Base-by-base conservation (phyloP, 1,139 yeast genomes). In the Pichia sp. region DNA sequence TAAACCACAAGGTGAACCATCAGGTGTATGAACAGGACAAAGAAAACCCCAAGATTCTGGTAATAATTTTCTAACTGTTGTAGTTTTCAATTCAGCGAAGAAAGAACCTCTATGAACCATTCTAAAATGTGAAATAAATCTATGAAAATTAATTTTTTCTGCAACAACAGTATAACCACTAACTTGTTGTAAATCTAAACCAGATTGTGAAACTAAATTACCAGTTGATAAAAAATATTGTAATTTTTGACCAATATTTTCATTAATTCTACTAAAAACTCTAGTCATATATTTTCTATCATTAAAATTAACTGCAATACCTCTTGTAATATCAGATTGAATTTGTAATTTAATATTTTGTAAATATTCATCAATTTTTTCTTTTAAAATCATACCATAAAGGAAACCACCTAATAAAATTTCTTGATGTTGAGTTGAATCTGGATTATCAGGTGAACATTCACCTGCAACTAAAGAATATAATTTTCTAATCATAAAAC, bases 61-160 rank as follows among this genome's bases (percentile, higher is more conserved):
- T 49, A 92, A 74, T 60, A 92, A 73, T 65, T 92, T 92, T 72
- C 99, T 82, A 43, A 92, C 99, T 1, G 98, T 85, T 27, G 98
- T 94, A 34, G 98, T 92, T 65, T 94, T 92, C 68, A 92, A 77
- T 67, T 92, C 96, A 37, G 99, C 97, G 65, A 92, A 92, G 82
- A 92, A 92, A 54, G 97, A 87, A 67, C 99, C 99, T 79, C 99
- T 84, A 68, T 92, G 99, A 42, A 92, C 98, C 98, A 92, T 92
- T 70, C 99, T 74, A 76, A 92, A 92, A 73, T 92, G 99, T 23
- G 97, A 80, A 54, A 92, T 82, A 70, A 92, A 92, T 64, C 99
- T 85, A 67, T 94, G 86, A 74, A 89, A 92, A 66, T 92, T 92
- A 66, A 92, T 92, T 67, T 94, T 92, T 69, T 92, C 99, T 3